Percentiles rank a stretch among this genome's conserved stretches.
Evolutionary conservation across 2,329 filamentous ascomycete genomes (phyloP).

Genomic region (Blastomyces emzantsi): DNA sequence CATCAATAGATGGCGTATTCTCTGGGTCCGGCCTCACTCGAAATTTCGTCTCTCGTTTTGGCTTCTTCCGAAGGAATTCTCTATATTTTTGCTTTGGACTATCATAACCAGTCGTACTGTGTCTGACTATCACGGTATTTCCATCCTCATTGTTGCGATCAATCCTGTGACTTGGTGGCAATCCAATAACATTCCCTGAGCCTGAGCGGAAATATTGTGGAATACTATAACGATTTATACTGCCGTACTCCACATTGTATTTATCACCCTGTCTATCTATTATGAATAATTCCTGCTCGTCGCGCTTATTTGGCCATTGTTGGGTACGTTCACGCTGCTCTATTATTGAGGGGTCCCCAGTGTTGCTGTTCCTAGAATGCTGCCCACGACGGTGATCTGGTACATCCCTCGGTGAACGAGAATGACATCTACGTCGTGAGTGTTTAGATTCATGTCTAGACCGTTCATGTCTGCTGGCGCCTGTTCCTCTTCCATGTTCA

Average conservation of each 20-base stretch:
- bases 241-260: constrained; percentile 65
- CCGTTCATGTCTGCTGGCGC: constrained; percentile 12
- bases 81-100: constrained; percentile 42
- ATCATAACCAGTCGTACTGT: constrained; percentile 29
- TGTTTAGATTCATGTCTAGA: constrained; percentile 21
- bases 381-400: constrained; percentile 21
- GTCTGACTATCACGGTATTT: constrained; percentile 31
- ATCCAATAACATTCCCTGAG: constrained; percentile 61
- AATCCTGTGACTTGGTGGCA: constrained; percentile 52
- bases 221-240: constrained; percentile 60
- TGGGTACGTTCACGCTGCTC: constrained; percentile 8
- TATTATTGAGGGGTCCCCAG: background rate
- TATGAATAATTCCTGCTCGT: constrained; percentile 40
- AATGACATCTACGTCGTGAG: constrained; percentile 11
- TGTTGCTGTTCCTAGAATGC: constrained; percentile 11
- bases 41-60: constrained; percentile 16
- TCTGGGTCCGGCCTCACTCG: constrained; percentile 22
- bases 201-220: constrained; percentile 63
- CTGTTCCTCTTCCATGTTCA: constrained; percentile 14
- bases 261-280: constrained; percentile 69
- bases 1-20: constrained; percentile 18
- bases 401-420: background rate
- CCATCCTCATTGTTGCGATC: constrained; percentile 50
- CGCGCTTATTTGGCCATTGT: constrained; percentile 16
- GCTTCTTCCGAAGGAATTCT: constrained; percentile 25